Conservation (phyloP, 805 yeast species). For the Schwanniomyces occidentalis region DNA sequence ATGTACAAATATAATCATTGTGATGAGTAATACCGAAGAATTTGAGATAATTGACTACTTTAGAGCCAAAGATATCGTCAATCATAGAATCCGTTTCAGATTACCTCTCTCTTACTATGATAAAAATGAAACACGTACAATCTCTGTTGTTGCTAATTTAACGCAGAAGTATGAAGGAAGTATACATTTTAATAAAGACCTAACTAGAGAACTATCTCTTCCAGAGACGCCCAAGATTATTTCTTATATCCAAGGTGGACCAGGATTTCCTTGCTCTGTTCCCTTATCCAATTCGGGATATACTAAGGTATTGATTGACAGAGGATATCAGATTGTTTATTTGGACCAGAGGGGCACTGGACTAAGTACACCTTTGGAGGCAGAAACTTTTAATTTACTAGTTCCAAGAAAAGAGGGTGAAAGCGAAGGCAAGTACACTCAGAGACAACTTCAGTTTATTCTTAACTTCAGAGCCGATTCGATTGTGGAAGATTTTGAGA, state of each 20-base stretch:
- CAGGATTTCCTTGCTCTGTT: conserved; percentile 48
- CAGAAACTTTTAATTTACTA: conserved; percentile 19
- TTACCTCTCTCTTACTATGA: conserved; percentile 21
- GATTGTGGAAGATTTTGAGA: conserved; percentile 52
- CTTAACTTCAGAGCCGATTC: conserved; percentile 53
- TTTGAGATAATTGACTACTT: conserved; percentile 23
- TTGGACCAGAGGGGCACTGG: conserved; percentile 69
- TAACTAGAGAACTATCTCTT: conserved; percentile 13
- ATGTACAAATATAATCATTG: no score
- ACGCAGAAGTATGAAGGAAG: conserved; percentile 29
- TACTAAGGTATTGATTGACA: conserved; percentile 38
- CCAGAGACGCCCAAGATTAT: conserved; percentile 36
- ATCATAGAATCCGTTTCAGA: conserved; percentile 20
- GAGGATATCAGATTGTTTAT: conserved; percentile 45
- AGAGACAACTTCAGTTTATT: conserved; percentile 39
- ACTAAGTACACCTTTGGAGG: conserved; percentile 47
- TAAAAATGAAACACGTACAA: conserved; percentile 6
- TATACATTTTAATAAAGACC: conserved; percentile 13
- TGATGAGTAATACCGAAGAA: no score
- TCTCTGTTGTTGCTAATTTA: conserved; percentile 30
- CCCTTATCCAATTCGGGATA: conserved; percentile 37
- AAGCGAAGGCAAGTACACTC: conserved; percentile 14
- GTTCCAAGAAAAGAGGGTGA: conserved; percentile 13
- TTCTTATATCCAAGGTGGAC: conserved; percentile 54
- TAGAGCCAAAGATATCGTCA: conserved; percentile 18